These are phyloP conservation scores for Xylaria sp. DNA, from an alignment of 2,329 filamentous ascomycete genomes.

Conservation along the genomic window DNA sequence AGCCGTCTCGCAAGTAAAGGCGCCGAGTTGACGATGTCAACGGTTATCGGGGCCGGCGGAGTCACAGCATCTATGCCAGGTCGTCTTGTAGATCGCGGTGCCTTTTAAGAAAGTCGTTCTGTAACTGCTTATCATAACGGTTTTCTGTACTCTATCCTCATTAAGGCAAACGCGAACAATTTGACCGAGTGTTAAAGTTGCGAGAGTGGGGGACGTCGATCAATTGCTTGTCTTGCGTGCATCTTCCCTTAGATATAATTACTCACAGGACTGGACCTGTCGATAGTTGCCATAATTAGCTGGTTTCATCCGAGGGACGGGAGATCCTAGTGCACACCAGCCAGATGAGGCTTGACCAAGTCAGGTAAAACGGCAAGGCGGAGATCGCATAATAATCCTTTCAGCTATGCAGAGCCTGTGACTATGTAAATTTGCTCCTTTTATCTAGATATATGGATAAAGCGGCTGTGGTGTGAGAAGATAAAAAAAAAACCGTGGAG, in stretches of 20 bases:
- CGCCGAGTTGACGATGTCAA: constrained; percentile 9
- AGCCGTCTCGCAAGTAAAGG: constrained; percentile 2
- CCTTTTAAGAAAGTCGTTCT: constrained; percentile 23
- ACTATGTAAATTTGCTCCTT: not conserved
- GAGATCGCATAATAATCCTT: constrained; percentile 13
- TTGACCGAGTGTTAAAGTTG: constrained; percentile 15
- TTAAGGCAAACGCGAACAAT: not conserved
- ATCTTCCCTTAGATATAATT: constrained; percentile 14
- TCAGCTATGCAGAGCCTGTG: not conserved
- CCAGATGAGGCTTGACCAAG: not conserved
- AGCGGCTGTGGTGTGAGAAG: not conserved
- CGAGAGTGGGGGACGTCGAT: constrained; percentile 21
- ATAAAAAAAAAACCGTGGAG: not conserved
- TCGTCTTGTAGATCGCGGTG: constrained; percentile 15
- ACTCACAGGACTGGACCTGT: constrained; percentile 30
- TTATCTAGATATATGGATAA: not conserved
- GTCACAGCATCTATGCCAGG: not conserved
- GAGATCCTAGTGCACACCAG: constrained; percentile 27
- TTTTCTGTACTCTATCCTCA: not conserved
- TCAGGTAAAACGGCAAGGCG: constrained; percentile 9
- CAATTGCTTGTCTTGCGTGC: constrained; percentile 20
- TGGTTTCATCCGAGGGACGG: constrained; percentile 26
- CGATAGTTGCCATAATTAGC: constrained; percentile 34
- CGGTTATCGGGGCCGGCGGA: constrained; percentile 1
- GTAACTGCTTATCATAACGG: not conserved